Evolutionary conservation across 192 early-diverging fungal genomes (phyloP).

Genomic region (Chytriomyces hyalinus): DNA sequence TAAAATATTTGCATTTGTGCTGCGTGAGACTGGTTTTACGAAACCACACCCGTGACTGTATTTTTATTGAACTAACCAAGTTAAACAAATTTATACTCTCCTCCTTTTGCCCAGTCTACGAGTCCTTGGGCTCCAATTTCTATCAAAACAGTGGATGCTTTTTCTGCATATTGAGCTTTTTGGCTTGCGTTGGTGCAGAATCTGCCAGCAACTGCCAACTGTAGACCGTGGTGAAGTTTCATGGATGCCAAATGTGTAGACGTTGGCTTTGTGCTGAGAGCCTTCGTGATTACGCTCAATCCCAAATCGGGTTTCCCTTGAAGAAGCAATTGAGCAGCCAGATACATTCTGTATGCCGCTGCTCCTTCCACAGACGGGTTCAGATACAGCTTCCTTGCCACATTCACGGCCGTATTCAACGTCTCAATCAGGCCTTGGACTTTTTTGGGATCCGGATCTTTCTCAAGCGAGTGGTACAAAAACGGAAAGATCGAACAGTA

Average conservation of each 20-base stretch:
- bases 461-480: constrained; percentile 13
- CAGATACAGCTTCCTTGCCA: constrained; percentile 27
- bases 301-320: constrained; percentile 11
- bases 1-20: too few relatives aligned
- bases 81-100: constrained; percentile 18
- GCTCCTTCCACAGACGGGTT: constrained; percentile 25
- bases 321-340: constrained; percentile 12
- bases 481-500: constrained; percentile 29
- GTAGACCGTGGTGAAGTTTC: constrained; percentile 13
- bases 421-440: constrained; percentile 17
- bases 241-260: neutral
- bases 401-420: constrained; percentile 12
- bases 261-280: neutral
- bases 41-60: too few relatives aligned
- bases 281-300: constrained; percentile 3
- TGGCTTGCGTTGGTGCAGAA: constrained; percentile 8
- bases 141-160: constrained; percentile 3
- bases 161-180: constrained; percentile 7
- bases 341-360: constrained; percentile 17
- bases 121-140: constrained; percentile 24
- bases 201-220: constrained; percentile 26
- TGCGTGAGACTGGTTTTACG: too few relatives aligned
- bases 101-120: constrained; percentile 33
- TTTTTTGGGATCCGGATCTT: constrained; percentile 15
- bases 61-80: too few relatives aligned